These are phyloP conservation scores for Penicillium sp. DNA, from an alignment of 2,329 filamentous ascomycete genomes.

Conservation along the genomic window DNA sequence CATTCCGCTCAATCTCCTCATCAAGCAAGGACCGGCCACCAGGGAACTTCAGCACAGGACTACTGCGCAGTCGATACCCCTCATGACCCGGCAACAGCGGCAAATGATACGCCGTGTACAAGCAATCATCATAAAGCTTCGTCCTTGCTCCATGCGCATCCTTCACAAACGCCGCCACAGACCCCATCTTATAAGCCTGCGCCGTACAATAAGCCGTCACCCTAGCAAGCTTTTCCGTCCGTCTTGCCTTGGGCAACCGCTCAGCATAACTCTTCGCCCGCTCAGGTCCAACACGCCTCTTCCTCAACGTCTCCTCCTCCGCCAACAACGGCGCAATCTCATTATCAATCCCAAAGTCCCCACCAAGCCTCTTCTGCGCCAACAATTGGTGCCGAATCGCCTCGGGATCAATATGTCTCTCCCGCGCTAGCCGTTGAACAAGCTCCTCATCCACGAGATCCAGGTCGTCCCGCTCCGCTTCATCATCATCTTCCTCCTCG, in stretches of 20 bases:
- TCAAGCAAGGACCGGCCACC: constrained; percentile 92
- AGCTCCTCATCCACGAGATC: constrained; percentile 46
- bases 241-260: constrained; percentile 82
- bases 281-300: constrained; percentile 56
- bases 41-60: constrained; percentile 88
- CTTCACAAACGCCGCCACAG: constrained; percentile 86
- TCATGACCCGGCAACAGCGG: constrained; percentile 84
- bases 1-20: constrained; percentile 93
- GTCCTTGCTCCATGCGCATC: constrained; percentile 88
- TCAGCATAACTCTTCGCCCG: constrained; percentile 91
- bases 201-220: constrained; percentile 97
- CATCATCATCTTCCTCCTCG: constrained; percentile 35
- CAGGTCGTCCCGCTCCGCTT: constrained; percentile 25
- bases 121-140: constrained; percentile 96
- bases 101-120: constrained; percentile 94
- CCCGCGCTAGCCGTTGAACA: constrained; percentile 41
- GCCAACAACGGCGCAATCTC: constrained; percentile 57
- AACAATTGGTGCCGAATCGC: constrained; percentile 40
- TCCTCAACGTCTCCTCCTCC: constrained; percentile 68
- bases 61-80: constrained; percentile 86
- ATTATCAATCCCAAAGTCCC: constrained; percentile 64
- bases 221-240: constrained; percentile 84
- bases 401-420: constrained; percentile 44
- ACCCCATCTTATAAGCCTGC: constrained; percentile 87
- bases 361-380: constrained; percentile 44